phyloP scores from a whole-genome alignment of 768 basidiomycete genomes.

The Chalciporus piperatus region DNA sequence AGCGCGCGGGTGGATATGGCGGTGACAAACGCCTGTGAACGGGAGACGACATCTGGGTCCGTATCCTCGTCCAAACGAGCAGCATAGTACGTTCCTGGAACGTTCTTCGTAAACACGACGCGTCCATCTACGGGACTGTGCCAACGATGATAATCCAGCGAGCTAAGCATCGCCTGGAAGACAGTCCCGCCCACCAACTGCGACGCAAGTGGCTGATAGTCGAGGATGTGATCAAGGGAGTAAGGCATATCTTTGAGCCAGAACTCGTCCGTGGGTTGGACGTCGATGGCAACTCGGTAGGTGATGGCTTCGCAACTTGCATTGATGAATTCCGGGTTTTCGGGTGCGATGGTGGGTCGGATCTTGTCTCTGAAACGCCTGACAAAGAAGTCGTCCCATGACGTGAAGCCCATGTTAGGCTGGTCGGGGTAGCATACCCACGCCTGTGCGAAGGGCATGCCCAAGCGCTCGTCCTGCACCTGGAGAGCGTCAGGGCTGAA shows the following conservation, averaged over 20 bases:
- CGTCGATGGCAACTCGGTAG: conserved; percentile 39
- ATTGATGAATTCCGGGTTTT: conserved; percentile 37
- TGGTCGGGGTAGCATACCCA: conserved; percentile 39
- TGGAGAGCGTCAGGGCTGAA: too few relatives aligned
- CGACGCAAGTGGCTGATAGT: conserved; percentile 36
- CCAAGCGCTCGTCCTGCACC: too few relatives aligned
- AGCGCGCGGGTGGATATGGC: conserved; percentile 51
- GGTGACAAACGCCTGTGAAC: conserved; percentile 33
- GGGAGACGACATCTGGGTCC: conserved; percentile 23
- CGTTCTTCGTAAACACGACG: conserved; percentile 37
- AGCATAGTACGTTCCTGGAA: conserved; percentile 53
- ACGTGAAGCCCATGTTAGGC: conserved; percentile 43
- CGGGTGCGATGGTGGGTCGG: conserved; percentile 37
- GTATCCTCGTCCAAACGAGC: conserved; percentile 29
- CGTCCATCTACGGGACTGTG: conserved; percentile 52
- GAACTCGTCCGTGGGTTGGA: conserved; percentile 45
- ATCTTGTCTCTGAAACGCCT: conserved; percentile 37
- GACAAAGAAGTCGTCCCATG: conserved; percentile 59
- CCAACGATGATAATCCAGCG: conserved; percentile 61
- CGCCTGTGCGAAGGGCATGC: too few relatives aligned
- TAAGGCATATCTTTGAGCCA: conserved; percentile 65
- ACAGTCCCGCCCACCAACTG: conserved; percentile 50
- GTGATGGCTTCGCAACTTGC: conserved; percentile 54
- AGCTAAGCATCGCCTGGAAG: conserved; percentile 57
- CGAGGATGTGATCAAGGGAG: conserved; percentile 55